Conservation (phyloP, 2,329 filamentous ascomycete species). For the Alternaria angustiovoidea region DNA sequence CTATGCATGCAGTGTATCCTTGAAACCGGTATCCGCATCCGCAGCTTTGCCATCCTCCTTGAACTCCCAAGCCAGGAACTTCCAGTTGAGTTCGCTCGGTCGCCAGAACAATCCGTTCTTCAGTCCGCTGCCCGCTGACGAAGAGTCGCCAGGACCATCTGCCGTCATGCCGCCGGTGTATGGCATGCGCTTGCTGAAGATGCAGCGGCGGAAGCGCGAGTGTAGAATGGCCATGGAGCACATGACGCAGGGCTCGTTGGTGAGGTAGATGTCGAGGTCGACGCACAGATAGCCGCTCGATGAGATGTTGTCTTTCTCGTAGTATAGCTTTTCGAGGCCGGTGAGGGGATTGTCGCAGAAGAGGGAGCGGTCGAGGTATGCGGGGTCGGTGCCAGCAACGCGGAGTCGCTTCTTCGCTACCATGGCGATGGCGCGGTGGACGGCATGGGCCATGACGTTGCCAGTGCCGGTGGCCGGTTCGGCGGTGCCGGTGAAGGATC, state of each 20-base stretch:
- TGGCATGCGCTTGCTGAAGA: constrained; percentile 82
- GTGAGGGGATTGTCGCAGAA: constrained; percentile 75
- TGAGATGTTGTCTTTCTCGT: constrained; percentile 67
- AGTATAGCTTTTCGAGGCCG: constrained; percentile 70
- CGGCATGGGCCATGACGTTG: constrained; percentile 81
- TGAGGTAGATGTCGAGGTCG: constrained; percentile 90
- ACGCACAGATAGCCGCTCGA: constrained; percentile 92
- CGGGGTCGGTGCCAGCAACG: constrained; percentile 43
- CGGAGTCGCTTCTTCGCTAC: constrained; percentile 68
- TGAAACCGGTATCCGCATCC: constrained; percentile 20
- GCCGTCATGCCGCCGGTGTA: constrained; percentile 83
- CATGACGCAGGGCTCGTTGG: constrained; percentile 95
- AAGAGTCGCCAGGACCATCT: constrained; percentile 57
- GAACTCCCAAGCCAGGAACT: constrained; percentile 82
- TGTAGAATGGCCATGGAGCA: constrained; percentile 97
- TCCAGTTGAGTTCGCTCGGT: constrained; percentile 82
- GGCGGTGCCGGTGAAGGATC: constrained; percentile 47
- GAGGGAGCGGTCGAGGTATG: constrained; percentile 52
- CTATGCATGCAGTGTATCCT: constrained; percentile 45
- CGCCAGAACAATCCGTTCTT: constrained; percentile 72
- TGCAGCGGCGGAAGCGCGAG: constrained; percentile 85
- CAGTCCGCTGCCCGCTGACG: constrained; percentile 37
- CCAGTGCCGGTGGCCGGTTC: constrained; percentile 56
- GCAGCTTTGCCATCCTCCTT: constrained; percentile 39
- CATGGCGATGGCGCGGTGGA: constrained; percentile 82